These are phyloP conservation scores for Tardiomyces depauwii DNA, from an alignment of 1,139 yeast genomes.

Conservation along the genomic window DNA sequence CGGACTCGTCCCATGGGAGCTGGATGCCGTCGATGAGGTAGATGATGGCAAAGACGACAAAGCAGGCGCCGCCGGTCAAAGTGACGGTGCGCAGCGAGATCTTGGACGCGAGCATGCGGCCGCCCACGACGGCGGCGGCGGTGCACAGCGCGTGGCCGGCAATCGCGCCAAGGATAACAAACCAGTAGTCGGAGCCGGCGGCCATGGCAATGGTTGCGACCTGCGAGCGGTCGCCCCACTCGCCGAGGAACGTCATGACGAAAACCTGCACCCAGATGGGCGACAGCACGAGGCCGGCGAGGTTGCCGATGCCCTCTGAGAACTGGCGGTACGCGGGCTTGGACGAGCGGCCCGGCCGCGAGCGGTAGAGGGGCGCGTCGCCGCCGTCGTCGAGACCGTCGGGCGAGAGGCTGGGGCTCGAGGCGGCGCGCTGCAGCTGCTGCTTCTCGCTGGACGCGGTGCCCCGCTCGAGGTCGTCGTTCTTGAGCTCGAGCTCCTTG, in stretches of 20 bases:
- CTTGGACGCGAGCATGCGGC: slow-evolving; percentile 77
- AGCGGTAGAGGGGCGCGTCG: slow-evolving; percentile 8
- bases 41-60: slow-evolving; percentile 68
- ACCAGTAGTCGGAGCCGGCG: slow-evolving; percentile 89
- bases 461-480: neutral
- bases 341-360: slow-evolving; percentile 4
- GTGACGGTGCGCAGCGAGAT: slow-evolving; percentile 90
- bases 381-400: slow-evolving; percentile 20
- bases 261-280: slow-evolving; percentile 94
- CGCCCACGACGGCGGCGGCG: slow-evolving; percentile 86
- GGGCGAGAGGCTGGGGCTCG: slow-evolving; percentile 20
- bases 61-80: slow-evolving; percentile 79
- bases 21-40: slow-evolving; percentile 47
- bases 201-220: slow-evolving; percentile 98
- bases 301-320: slow-evolving; percentile 33
- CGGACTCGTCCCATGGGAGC: neutral
- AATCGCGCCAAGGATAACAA: slow-evolving; percentile 80
- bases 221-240: slow-evolving; percentile 98
- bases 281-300: slow-evolving; percentile 57
- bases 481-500: slow-evolving; percentile 26
- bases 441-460: neutral
- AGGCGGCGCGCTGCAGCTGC: slow-evolving; percentile 16
- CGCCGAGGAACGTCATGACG: slow-evolving; percentile 92
- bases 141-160: slow-evolving; percentile 90
- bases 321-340: slow-evolving; percentile 9